Evolutionary conservation across 1,284 basidiomycete genomes (phyloP).

Genomic region (Xanthoconium separans): DNA sequence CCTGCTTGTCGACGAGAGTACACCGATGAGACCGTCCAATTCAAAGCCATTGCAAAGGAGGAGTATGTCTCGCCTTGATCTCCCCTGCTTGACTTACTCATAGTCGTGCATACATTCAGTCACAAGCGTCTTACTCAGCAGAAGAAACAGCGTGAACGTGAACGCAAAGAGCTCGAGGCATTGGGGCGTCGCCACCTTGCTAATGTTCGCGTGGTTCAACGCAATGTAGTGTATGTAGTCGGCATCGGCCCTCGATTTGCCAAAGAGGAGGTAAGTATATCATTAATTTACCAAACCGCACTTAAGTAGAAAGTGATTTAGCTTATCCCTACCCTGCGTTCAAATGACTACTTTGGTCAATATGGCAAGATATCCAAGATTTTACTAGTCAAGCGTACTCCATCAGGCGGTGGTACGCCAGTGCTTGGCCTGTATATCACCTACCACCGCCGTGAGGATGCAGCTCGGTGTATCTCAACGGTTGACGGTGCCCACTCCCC

Average conservation of each 20-base stretch:
- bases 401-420: slow-evolving; percentile 70
- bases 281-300: neutral
- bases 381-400: slow-evolving; percentile 86
- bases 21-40: slow-evolving; percentile 91
- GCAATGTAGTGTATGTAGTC: slow-evolving; percentile 95
- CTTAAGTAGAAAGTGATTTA: slow-evolving; percentile 35
- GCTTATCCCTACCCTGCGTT: slow-evolving; percentile 92
- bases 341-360: slow-evolving; percentile 97
- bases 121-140: slow-evolving; percentile 95
- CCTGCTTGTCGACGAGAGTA: slow-evolving; percentile 96
- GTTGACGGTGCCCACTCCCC: slow-evolving; percentile 91
- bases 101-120: slow-evolving; percentile 33
- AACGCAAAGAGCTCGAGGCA: slow-evolving; percentile 92
- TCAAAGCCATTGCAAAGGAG: slow-evolving; percentile 93
- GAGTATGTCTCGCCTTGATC: slow-evolving; percentile 64
- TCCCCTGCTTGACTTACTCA: slow-evolving; percentile 3
- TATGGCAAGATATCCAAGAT: slow-evolving; percentile 99
- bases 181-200: slow-evolving; percentile 87
- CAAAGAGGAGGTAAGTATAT: slow-evolving; percentile 83
- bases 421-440: slow-evolving; percentile 96
- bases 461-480: slow-evolving; percentile 88
- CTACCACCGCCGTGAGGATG: slow-evolving; percentile 94
- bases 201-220: slow-evolving; percentile 95
- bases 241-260: slow-evolving; percentile 89
- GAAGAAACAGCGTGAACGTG: slow-evolving; percentile 94